Evolutionary conservation across 768 basidiomycete species (phyloP).

Genomic region (Hygrocybe punicea): DNA sequence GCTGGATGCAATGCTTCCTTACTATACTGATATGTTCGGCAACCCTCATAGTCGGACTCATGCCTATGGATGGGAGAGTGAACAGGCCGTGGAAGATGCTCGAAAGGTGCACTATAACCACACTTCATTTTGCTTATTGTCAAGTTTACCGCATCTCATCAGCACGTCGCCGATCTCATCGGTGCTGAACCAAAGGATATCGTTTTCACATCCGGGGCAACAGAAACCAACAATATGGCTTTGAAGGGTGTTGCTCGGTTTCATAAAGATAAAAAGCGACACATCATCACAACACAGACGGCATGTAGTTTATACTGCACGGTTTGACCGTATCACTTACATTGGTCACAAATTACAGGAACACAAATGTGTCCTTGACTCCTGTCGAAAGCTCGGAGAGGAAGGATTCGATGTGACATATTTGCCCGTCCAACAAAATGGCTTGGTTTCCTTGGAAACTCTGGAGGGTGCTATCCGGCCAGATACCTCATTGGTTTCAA

Average conservation of each 20-base stretch:
- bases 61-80: constrained; percentile 99
- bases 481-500: constrained; percentile 89
- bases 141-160: constrained; percentile 6
- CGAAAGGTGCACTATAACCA: constrained; percentile 54
- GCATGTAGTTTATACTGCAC: constrained; percentile 44
- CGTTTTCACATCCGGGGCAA: constrained; percentile 96
- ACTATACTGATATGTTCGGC: constrained; percentile 90
- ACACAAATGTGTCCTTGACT: constrained; percentile 98
- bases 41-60: constrained; percentile 98
- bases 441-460: constrained; percentile 71
- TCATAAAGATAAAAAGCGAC: constrained; percentile 87
- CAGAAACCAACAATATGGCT: constrained; percentile 95
- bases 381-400: constrained; percentile 90
- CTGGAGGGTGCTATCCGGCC: constrained; percentile 88
- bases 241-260: constrained; percentile 97
- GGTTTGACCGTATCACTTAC: neutral
- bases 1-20: constrained; percentile 95
- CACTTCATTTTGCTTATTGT: constrained; percentile 1
- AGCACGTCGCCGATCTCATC: constrained; percentile 90
- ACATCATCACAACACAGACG: constrained; percentile 93
- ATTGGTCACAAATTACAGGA: constrained; percentile 51
- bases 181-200: constrained; percentile 95
- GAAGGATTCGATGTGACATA: constrained; percentile 98
- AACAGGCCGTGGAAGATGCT: constrained; percentile 88
- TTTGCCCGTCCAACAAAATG: constrained; percentile 87